Base-by-base conservation (phyloP, 106 monocot species). In the Apostasia shenzhenica region DNA sequence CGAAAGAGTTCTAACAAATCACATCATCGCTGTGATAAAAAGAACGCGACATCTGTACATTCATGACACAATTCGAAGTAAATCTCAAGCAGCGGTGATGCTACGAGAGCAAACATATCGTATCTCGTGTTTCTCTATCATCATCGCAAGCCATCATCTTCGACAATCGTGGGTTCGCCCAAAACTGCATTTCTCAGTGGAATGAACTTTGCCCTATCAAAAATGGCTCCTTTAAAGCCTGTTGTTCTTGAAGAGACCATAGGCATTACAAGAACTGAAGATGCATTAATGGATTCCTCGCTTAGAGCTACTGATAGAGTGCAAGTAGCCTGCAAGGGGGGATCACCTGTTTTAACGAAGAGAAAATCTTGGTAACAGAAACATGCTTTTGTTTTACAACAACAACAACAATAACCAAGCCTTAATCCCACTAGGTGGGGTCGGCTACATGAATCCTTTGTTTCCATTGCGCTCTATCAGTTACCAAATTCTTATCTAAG, bases 201-300 rank as follows among this genome's bases (percentile, higher is more conserved):
- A 70, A 56, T 57, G 45, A 76, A 80, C 71, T 87, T 87, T 61
- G 85, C 43, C 12, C 86, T 72, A 63, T 84, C 86, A 56, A 81
- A 79, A 14, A 60, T 79, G 50, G 53, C 62, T 65, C 81, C 88
- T 80, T 84, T 86, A 63, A 92, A 92, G 5, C 92, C 92, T 11
- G 86, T 92, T 41, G 82, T 79, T 51, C 83, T 82, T 45, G 92
- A 92, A 39, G 92, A 97, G 4, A 92, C 92, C 97, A 97, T 97
- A 26, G 97, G 92, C 92, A 97, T 92, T 14, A 80, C 92, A 47
- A 92, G 78, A 57, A 90, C 89, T 4, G 97, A 97, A 51, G 92
- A 92, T 58, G 92, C 89, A 66, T 70, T 77, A 4, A 91, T 76
- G n/a, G 94, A 75, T 63, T 95, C 83, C 59, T 82, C 81, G 66